Percentiles rank a stretch among this genome's conserved stretches.
Evolutionary conservation across 768 basidiomycete species (phyloP).

Genomic region (Mycena crocata): DNA sequence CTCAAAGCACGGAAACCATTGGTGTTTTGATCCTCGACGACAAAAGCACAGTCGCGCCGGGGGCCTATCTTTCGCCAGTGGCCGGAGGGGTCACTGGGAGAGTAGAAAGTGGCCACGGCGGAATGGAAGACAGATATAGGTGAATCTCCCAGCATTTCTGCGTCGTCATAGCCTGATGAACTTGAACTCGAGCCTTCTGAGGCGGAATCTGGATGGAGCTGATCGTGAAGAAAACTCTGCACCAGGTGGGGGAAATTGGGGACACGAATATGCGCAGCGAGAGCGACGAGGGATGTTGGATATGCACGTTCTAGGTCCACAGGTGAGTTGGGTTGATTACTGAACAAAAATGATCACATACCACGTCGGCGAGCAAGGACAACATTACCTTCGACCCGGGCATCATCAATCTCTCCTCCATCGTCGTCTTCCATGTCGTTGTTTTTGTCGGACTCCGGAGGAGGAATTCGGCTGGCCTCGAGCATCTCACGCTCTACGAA

Average conservation of each 20-base stretch:
- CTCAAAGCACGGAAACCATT: too few relatives aligned
- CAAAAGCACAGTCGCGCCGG: too few relatives aligned
- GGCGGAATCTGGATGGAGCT: neutral
- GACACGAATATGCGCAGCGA: neutral
- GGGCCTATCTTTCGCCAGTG: too few relatives aligned
- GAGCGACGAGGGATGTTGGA: neutral
- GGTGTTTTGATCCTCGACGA: too few relatives aligned
- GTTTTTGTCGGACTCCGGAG: slow-evolving; percentile 7
- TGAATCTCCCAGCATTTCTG: too few relatives aligned
- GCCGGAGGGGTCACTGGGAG: too few relatives aligned
- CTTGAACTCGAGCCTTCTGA: too few relatives aligned
- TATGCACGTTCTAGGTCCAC: neutral
- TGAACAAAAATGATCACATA: neutral
- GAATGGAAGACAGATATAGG: too few relatives aligned
- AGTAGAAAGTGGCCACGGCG: too few relatives aligned
- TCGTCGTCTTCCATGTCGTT: slow-evolving; percentile 1
- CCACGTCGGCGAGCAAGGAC: slow-evolving; percentile 20
- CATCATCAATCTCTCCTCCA: slow-evolving; percentile 1
- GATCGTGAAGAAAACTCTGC: neutral
- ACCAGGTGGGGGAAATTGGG: neutral
- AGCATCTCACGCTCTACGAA: slow-evolving; percentile 36
- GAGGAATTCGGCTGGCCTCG: neutral
- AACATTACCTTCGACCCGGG: slow-evolving; percentile 19
- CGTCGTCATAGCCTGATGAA: too few relatives aligned
- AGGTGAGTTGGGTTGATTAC: neutral